Evolutionary conservation across 176 grass and related monocot species (phyloP).

Genomic region (Eleusine indica): DNA sequence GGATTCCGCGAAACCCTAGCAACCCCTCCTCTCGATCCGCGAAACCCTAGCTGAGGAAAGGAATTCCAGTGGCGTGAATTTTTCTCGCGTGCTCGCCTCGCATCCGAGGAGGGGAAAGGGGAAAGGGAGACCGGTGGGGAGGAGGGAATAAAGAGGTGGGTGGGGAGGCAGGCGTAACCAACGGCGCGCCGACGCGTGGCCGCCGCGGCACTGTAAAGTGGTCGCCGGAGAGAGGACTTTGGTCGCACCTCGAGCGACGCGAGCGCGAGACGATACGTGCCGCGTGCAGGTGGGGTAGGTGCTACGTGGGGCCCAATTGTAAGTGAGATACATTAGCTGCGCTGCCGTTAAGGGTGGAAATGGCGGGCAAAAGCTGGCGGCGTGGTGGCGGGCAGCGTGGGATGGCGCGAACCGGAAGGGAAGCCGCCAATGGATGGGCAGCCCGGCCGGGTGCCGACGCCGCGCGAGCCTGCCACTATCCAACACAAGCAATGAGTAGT

Average conservation of each 20-base stretch:
- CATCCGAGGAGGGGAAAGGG: slow-evolving; percentile 22
- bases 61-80: background rate
- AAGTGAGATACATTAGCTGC: rapidly evolving
- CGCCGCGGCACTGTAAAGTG: slow-evolving; percentile 38
- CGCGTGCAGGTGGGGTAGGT: background rate
- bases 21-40: background rate
- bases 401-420: background rate
- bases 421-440: background rate
- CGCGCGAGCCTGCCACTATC: background rate
- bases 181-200: slow-evolving; percentile 18
- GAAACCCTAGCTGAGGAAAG: slow-evolving; percentile 51
- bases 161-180: background rate
- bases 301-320: rapidly evolving
- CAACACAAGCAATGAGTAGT: background rate
- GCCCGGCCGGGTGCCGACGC: background rate
- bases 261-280: background rate
- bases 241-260: background rate
- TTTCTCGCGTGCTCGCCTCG: background rate
- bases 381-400: slow-evolving; percentile 24
- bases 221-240: background rate
- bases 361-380: slow-evolving; percentile 10
- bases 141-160: slow-evolving; percentile 25
- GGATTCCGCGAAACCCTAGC: slow-evolving; percentile 38
- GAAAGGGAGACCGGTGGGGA: background rate
- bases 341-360: rapidly evolving